Evolutionary conservation across 768 basidiomycete species (phyloP).

Genomic region (Macrocybe gigantea): DNA sequence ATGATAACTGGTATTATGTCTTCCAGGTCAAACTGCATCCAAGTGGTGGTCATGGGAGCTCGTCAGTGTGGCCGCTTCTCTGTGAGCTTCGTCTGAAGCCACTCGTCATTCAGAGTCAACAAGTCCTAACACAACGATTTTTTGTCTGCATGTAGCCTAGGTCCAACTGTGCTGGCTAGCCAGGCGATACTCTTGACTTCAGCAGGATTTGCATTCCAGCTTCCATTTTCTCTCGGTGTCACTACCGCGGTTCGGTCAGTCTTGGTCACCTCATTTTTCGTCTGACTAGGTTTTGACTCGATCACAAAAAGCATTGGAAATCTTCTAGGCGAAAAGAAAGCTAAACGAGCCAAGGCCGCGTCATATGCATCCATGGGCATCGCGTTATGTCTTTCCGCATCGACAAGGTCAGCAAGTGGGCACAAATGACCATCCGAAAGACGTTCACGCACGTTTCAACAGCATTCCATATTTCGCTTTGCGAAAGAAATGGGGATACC

Average conservation of each 20-base stretch:
- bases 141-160: slow-evolving; percentile 39
- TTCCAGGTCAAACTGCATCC: slow-evolving; percentile 58
- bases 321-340: slow-evolving; percentile 72
- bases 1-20: too few relatives aligned
- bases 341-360: slow-evolving; percentile 45
- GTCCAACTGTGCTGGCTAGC: slow-evolving; percentile 72
- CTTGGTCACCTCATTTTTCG: neutral
- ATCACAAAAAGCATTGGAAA: slow-evolving; percentile 64
- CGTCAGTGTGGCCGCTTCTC: slow-evolving; percentile 47
- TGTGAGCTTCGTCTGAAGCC: slow-evolving; percentile 20
- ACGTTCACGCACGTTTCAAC: neutral
- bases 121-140: too few relatives aligned
- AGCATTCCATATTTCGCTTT: slow-evolving; percentile 52
- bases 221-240: slow-evolving; percentile 72
- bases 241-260: slow-evolving; percentile 74
- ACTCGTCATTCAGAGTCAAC: too few relatives aligned
- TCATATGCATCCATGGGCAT: too few relatives aligned
- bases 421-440: too few relatives aligned
- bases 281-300: neutral
- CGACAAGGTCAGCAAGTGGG: too few relatives aligned
- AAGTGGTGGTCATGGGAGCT: slow-evolving; percentile 99
- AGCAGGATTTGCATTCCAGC: slow-evolving; percentile 68
- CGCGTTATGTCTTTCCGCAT: too few relatives aligned
- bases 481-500: slow-evolving; percentile 58
- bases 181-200: slow-evolving; percentile 80